phyloP scores from a whole-genome alignment of 148 eudicot species.

The Diospyros lotus region DNA sequence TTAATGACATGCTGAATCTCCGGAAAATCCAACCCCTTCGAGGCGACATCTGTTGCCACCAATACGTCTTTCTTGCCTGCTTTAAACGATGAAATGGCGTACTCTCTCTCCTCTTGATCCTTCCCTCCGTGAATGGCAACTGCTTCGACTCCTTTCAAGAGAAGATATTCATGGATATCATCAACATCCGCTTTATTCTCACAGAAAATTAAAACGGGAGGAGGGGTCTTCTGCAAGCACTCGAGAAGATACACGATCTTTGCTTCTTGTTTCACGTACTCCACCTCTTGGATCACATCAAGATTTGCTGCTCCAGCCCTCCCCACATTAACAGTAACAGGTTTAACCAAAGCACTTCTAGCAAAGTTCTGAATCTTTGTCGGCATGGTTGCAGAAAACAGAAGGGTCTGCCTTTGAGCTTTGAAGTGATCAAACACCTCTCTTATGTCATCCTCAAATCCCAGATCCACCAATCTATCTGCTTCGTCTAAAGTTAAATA shows the following conservation, averaged over 20 bases:
- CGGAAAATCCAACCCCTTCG: conserved; percentile 89
- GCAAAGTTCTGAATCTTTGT: conserved; percentile 90
- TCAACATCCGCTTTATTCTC: conserved; percentile 95
- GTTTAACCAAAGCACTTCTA: conserved; percentile 73
- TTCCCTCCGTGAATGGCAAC: conserved; percentile 93
- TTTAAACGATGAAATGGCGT: conserved; percentile 79
- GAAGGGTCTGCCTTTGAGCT: conserved; percentile 84
- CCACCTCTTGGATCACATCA: conserved; percentile 93
- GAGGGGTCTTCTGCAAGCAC: conserved; percentile 91
- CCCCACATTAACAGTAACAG: conserved; percentile 82
- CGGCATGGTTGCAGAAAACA: conserved; percentile 96
- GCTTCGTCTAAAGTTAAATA: conserved; percentile 86
- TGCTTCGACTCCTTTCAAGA: conserved; percentile 84
- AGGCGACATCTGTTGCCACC: conserved; percentile 96
- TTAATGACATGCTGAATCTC: conserved; percentile 89
- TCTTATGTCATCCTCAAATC: conserved; percentile 92
- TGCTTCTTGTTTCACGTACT: conserved; percentile 90
- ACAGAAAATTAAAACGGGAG: conserved; percentile 85
- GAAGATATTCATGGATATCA: conserved; percentile 85
- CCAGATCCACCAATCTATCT: conserved; percentile 79
- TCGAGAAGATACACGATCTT: conserved; percentile 89
- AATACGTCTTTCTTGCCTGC: conserved; percentile 71
- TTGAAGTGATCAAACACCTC: conserved; percentile 93
- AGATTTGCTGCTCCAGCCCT: conserved; percentile 96
- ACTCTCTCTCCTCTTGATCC: conserved; percentile 89